Conservation (phyloP, 1,284 basidiomycete genomes). For the Malassezia furfur region DNA sequence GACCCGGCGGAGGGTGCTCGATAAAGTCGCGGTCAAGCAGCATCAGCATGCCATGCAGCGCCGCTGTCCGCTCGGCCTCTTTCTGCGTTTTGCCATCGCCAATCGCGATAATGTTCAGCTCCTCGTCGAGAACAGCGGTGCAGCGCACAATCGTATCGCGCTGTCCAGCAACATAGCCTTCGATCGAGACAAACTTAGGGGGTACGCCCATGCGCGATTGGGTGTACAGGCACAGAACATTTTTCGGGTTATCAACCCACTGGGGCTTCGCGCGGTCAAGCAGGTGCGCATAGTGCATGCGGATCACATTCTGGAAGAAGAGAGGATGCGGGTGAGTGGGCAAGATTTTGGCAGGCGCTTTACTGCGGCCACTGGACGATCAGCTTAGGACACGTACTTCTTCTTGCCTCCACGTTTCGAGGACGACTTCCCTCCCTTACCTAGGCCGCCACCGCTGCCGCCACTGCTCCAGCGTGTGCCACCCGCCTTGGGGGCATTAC, state of each 20-base stretch:
- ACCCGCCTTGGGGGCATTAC: background rate
- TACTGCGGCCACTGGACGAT: background rate
- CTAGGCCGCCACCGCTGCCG: slow-evolving; percentile 1
- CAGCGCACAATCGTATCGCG: slow-evolving; percentile 27
- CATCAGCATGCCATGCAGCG: slow-evolving; percentile 29
- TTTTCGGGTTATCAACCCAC: slow-evolving; percentile 35
- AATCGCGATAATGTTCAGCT: slow-evolving; percentile 20
- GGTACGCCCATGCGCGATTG: slow-evolving; percentile 22
- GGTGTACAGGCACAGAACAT: slow-evolving; percentile 31
- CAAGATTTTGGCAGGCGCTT: background rate
- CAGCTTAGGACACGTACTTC: background rate
- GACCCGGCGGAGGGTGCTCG: slow-evolving; percentile 24
- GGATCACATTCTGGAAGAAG: background rate
- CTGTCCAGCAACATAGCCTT: slow-evolving; percentile 29
- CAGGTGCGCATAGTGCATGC: slow-evolving; percentile 54
- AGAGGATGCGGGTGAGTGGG: background rate
- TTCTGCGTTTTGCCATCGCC: slow-evolving; percentile 63
- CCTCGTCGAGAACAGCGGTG: slow-evolving; percentile 3
- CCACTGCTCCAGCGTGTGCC: slow-evolving; percentile 3
- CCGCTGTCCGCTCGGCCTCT: slow-evolving; percentile 65
- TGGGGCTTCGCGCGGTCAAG: slow-evolving; percentile 53
- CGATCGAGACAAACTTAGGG: slow-evolving; percentile 23
- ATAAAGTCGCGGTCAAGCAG: slow-evolving; percentile 24
- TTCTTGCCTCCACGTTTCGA: slow-evolving; percentile 5
- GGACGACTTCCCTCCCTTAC: background rate